Conservation (phyloP, 108 stramenopile species). For the Skeletonema menzelii region DNA sequence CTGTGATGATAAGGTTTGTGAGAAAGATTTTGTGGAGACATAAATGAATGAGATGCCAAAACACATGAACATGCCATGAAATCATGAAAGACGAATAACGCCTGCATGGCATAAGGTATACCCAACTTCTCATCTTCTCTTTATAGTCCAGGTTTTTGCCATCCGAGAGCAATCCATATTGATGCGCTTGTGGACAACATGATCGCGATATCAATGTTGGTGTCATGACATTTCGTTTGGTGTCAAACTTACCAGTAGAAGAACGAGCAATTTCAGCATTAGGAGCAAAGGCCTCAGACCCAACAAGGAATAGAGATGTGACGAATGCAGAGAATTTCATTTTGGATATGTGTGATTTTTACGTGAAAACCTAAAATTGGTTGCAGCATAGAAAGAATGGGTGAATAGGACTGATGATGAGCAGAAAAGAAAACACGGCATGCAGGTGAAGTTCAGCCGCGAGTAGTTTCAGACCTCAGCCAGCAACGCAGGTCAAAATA, state of each 20-base stretch:
- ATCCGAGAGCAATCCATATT: not conserved
- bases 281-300: constrained; percentile 31
- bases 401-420: not conserved
- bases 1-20: constrained; percentile 5
- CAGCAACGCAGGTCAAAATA: not conserved
- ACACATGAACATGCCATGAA: not conserved
- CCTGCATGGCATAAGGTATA: not conserved
- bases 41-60: not conserved
- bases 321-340: constrained; percentile 28
- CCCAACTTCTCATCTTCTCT: not conserved
- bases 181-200: not conserved
- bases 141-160: not conserved
- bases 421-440: not conserved
- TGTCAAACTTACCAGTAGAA: constrained; percentile 17
- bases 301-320: constrained; percentile 14
- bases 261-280: constrained; percentile 6
- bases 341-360: not conserved
- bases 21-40: not conserved
- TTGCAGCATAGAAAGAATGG: not conserved
- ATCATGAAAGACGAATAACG: not conserved
- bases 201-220: not conserved
- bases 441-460: not conserved
- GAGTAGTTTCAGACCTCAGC: not conserved
- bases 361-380: not conserved
- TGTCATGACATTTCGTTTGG: too few species aligned